Evolutionary conservation across 108 stramenopile genomes (phyloP).

Genomic region (Fragilaria radians): DNA sequence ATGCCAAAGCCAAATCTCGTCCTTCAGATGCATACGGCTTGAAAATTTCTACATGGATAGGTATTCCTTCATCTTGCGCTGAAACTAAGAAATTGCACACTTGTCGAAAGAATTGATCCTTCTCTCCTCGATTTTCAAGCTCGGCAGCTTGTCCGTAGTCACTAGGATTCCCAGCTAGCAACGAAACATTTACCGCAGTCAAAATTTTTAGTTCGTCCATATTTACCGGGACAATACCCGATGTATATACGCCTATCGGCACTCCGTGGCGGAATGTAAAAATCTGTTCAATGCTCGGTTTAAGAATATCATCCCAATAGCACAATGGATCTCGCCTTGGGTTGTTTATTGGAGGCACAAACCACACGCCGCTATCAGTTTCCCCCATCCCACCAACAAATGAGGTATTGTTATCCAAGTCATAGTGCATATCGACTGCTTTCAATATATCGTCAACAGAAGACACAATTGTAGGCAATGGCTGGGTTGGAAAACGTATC

Average conservation of each 20-base stretch:
- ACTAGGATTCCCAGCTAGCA: slow-evolving; percentile 16
- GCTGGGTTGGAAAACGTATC: background rate
- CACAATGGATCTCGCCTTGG: background rate
- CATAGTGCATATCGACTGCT: slow-evolving; percentile 1
- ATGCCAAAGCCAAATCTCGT: slow-evolving; percentile 18
- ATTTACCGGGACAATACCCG: slow-evolving; percentile 6
- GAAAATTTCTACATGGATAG: slow-evolving; percentile 14
- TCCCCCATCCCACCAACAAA: slow-evolving; percentile 47
- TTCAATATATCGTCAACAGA: background rate
- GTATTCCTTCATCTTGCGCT: slow-evolving; percentile 18
- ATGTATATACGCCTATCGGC: slow-evolving; percentile 19
- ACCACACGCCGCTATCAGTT: slow-evolving; percentile 27
- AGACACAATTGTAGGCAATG: background rate
- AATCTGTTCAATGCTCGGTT: background rate
- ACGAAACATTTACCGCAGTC: slow-evolving; percentile 11
- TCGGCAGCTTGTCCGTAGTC: slow-evolving; percentile 12
- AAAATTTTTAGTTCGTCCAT: slow-evolving; percentile 3
- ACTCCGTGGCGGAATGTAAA: slow-evolving; percentile 28
- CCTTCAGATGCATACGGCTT: slow-evolving; percentile 8
- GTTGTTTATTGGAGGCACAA: slow-evolving; percentile 8
- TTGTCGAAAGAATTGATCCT: slow-evolving; percentile 13
- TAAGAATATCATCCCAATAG: background rate
- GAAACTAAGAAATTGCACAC: slow-evolving; percentile 28
- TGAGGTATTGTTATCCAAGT: background rate
- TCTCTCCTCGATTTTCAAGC: background rate